phyloP scores from a whole-genome alignment of 2,329 filamentous ascomycete species.

The Calcarisporium arbuscula region DNA sequence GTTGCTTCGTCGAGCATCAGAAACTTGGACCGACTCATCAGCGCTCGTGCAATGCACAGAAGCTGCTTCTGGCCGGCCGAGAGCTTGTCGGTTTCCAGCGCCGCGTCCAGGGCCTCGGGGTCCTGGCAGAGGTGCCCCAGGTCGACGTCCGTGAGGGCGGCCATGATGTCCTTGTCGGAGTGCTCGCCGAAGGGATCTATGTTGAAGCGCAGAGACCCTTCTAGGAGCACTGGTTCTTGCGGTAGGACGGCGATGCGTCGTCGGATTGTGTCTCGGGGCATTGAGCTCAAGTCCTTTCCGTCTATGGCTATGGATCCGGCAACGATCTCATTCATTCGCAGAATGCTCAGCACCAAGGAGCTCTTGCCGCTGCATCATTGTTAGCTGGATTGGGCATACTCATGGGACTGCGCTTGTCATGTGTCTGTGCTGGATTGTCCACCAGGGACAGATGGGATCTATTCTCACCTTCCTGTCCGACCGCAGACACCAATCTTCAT shows the following conservation, averaged over 20 bases:
- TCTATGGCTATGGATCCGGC: slow-evolving; percentile 34
- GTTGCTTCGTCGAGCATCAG: slow-evolving; percentile 64
- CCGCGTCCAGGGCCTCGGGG: slow-evolving; percentile 25
- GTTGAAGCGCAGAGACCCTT: slow-evolving; percentile 32
- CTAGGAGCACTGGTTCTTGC: slow-evolving; percentile 41
- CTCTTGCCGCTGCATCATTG: slow-evolving; percentile 39
- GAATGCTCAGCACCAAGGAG: slow-evolving; percentile 38
- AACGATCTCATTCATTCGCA: slow-evolving; percentile 40
- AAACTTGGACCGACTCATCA: slow-evolving; percentile 28
- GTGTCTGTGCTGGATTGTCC: background rate
- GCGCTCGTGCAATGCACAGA: too few species aligned
- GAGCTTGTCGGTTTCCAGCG: slow-evolving; percentile 40
- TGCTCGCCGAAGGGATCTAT: slow-evolving; percentile 32
- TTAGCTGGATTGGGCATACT: background rate
- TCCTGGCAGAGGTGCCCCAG: slow-evolving; percentile 25
- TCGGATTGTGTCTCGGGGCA: slow-evolving; percentile 37
- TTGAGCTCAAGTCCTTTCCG: slow-evolving; percentile 29
- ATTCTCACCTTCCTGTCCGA: slow-evolving; percentile 34
- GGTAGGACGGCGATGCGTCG: slow-evolving; percentile 37
- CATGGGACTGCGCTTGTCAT: slow-evolving; percentile 13
- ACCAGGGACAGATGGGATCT: background rate
- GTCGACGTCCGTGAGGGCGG: slow-evolving; percentile 27
- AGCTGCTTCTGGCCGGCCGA: too few species aligned
- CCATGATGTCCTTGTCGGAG: slow-evolving; percentile 24
- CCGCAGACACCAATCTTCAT: slow-evolving; percentile 45